Percentiles rank a stretch among this genome's conserved stretches.
Conservation (phyloP, 345 rosid genomes). For the Rhizophora mangle region DNA sequence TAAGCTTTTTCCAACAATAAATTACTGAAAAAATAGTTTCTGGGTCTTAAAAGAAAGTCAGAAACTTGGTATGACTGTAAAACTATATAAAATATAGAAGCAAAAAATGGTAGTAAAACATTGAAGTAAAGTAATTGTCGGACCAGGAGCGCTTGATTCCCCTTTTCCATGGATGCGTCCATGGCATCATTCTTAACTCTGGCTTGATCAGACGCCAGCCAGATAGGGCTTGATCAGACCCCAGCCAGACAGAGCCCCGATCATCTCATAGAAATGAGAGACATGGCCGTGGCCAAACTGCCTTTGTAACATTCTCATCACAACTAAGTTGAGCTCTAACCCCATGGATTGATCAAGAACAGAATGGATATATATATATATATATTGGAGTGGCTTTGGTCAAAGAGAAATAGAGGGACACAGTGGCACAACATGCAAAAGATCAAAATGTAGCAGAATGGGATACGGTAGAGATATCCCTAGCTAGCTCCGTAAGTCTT, state of each 20-base stretch:
- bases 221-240: slow-evolving; percentile 1
- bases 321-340: slow-evolving; percentile 3
- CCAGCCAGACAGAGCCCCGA: not conserved
- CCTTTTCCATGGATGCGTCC: slow-evolving; percentile 22
- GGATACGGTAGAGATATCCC: slow-evolving; percentile 4
- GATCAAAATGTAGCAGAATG: too few relatives aligned
- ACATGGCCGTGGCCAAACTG: not conserved
- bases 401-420: too few relatives aligned
- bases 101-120: not conserved
- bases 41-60: too few relatives aligned
- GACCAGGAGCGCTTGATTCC: slow-evolving; percentile 64
- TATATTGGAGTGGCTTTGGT: too few relatives aligned
- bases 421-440: too few relatives aligned
- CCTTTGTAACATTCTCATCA: not conserved
- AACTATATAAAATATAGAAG: not conserved
- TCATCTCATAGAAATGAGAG: slow-evolving; percentile 10
- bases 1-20: too few relatives aligned
- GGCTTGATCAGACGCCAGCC: slow-evolving; percentile 2
- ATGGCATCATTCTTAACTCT: not conserved
- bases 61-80: too few relatives aligned
- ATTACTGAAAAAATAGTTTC: too few relatives aligned
- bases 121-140: slow-evolving; percentile 19
- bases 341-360: not conserved
- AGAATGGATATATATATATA: not conserved
- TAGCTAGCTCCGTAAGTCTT: slow-evolving; percentile 1